phyloP scores from a whole-genome alignment of 495 filamentous ascomycete species.

The Penicillium waksmanii region DNA sequence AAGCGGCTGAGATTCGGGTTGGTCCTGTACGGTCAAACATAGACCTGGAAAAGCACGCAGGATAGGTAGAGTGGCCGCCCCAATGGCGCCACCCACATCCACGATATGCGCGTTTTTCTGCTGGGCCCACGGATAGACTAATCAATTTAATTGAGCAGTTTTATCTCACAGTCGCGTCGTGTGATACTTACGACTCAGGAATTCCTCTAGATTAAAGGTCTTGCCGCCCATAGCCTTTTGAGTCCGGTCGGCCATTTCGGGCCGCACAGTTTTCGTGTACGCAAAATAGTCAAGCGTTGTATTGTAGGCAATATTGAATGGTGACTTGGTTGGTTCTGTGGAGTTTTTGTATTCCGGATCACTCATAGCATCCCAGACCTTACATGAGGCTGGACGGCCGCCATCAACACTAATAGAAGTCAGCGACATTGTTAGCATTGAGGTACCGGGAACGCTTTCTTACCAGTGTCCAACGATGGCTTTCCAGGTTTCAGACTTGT shows the following conservation, averaged over 20 bases:
- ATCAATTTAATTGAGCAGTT: neutral
- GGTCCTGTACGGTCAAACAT: neutral
- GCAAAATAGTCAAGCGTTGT: neutral
- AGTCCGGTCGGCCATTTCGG: neutral
- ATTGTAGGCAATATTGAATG: neutral
- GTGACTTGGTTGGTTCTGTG: neutral
- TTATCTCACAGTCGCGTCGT: neutral
- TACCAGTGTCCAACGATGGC: neutral
- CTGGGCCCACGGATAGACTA: neutral
- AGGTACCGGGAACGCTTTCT: neutral
- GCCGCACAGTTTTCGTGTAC: neutral
- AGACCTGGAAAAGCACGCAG: neutral
- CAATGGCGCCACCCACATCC: neutral
- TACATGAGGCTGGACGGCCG: neutral
- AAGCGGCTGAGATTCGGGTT: neutral
- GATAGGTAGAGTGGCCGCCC: neutral
- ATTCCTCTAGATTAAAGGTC: neutral
- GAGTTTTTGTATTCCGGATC: neutral
- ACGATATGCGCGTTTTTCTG: neutral
- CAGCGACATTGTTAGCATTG: neutral
- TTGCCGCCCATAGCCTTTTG: neutral
- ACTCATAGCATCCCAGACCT: neutral
- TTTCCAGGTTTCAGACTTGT: neutral
- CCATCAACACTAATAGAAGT: neutral
- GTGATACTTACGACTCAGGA: neutral